Conservation (phyloP, 768 basidiomycete species). For the Aureoboletus auriporus region DNA sequence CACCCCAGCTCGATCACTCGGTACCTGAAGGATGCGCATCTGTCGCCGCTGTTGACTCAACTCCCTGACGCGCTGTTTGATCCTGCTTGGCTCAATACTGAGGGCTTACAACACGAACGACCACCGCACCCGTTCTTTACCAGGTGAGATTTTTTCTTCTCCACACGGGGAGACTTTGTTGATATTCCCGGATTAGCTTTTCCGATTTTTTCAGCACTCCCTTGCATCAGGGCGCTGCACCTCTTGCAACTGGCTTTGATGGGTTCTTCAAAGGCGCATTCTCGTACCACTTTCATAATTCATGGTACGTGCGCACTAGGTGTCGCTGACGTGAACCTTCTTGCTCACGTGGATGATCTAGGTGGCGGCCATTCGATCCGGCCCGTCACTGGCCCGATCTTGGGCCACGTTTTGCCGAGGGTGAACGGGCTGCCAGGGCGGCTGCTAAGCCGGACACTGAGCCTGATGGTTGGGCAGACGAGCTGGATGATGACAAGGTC, state of each 20-base stretch:
- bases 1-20: constrained; percentile 87
- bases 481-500: constrained; percentile 24
- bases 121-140: constrained; percentile 92
- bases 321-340: too few relatives aligned
- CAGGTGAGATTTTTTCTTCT: constrained; percentile 40
- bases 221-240: too few relatives aligned
- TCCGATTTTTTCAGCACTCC: too few relatives aligned
- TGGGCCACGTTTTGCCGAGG: too few relatives aligned
- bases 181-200: too few relatives aligned
- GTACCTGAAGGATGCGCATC: constrained; percentile 37
- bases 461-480: too few relatives aligned
- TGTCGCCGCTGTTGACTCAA: constrained; percentile 73
- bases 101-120: constrained; percentile 82
- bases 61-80: constrained; percentile 66
- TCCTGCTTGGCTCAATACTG: constrained; percentile 85
- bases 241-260: constrained; percentile 75
- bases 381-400: too few relatives aligned
- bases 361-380: too few relatives aligned
- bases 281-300: constrained; percentile 94
- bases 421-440: too few relatives aligned
- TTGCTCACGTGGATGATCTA: too few relatives aligned
- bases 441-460: too few relatives aligned
- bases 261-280: constrained; percentile 59
- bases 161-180: too few relatives aligned
- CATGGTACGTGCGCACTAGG: constrained; percentile 47